Percentiles rank a stretch among this genome's conserved stretches.
Conservation (phyloP, 225 moss, liverwort and hornwort genomes). For the Asterella californica region DNA sequence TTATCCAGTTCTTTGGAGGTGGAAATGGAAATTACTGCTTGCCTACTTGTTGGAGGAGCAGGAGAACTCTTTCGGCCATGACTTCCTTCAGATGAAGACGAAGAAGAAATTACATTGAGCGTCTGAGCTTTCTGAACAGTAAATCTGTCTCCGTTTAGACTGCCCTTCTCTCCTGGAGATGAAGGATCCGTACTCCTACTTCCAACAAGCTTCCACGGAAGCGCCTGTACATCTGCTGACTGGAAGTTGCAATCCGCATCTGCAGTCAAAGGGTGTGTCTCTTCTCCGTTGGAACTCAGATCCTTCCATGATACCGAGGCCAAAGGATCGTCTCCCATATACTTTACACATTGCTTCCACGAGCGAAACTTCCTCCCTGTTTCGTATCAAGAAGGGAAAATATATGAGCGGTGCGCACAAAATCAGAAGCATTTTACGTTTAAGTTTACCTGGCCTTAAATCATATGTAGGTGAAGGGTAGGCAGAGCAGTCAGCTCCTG, state of each 20-base stretch:
- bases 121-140: neutral
- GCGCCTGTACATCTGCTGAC: neutral
- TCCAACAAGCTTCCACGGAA: neutral
- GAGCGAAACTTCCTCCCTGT: slow-evolving; percentile 12
- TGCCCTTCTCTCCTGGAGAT: neutral
- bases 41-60: neutral
- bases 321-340: slow-evolving; percentile 12
- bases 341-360: slow-evolving; percentile 17
- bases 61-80: neutral
- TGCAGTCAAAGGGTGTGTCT: neutral
- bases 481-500: neutral
- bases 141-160: neutral
- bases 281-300: neutral
- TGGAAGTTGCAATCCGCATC: too few species aligned
- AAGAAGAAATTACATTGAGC: slow-evolving; percentile 14
- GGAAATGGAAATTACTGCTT: slow-evolving; percentile 7
- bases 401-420: too few species aligned
- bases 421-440: too few species aligned
- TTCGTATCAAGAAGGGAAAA: too few species aligned
- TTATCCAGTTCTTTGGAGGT: neutral
- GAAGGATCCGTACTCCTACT: neutral
- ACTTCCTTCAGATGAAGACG: neutral
- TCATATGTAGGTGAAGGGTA: too few species aligned
- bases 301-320: slow-evolving; percentile 1
- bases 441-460: too few species aligned